Conservation (phyloP, 2,329 filamentous ascomycete genomes). For the Coniochaeta sp. region DNA sequence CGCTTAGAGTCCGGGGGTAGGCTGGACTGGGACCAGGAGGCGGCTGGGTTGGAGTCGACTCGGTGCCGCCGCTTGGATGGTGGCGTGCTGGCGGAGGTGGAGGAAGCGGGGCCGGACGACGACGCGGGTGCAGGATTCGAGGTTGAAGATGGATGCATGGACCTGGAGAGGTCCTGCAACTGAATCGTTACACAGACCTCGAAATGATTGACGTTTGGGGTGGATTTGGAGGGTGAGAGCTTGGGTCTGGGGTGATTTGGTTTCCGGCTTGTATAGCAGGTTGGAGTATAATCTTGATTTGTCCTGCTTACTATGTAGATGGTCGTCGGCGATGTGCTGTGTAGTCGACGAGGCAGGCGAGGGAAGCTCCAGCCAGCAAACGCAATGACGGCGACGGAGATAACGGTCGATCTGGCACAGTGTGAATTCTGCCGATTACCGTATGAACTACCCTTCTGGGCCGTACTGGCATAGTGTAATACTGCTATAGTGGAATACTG, state of each 20-base stretch:
- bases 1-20: slow-evolving; percentile 20
- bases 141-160: slow-evolving; percentile 13
- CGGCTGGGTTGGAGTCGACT: slow-evolving; percentile 18
- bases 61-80: slow-evolving; percentile 16
- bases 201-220: background rate
- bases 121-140: slow-evolving; percentile 5
- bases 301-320: background rate
- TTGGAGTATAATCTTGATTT: background rate
- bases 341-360: background rate
- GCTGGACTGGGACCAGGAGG: slow-evolving; percentile 6
- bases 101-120: slow-evolving; percentile 3
- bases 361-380: background rate
- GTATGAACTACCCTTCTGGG: no score
- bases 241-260: background rate
- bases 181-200: slow-evolving; percentile 8
- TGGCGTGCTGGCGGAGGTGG: slow-evolving; percentile 6
- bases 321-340: background rate
- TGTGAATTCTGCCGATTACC: background rate
- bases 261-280: background rate
- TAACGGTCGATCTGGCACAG: background rate
- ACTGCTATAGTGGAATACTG: no score
- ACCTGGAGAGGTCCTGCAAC: slow-evolving; percentile 8
- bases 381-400: background rate
- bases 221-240: background rate
- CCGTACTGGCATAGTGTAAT: no score